Percentiles rank a stretch among this genome's conserved stretches.
Conservation (phyloP, 1,284 basidiomycete species). For the Vanrija sp. region DNA sequence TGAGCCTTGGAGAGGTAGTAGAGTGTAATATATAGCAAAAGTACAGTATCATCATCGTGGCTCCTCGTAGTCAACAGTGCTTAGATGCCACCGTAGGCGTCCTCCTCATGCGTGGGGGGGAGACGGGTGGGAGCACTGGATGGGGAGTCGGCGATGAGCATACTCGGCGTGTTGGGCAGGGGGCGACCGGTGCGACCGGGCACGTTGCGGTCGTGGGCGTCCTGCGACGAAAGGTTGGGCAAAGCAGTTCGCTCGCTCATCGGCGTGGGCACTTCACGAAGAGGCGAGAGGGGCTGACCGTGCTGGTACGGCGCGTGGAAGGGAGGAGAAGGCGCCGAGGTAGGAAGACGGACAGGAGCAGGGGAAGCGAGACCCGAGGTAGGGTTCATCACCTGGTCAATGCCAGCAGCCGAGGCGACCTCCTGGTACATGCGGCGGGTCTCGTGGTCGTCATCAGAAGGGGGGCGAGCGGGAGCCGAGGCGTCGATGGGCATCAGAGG, state of each 20-base stretch:
- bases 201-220: conserved; percentile 2
- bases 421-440: conserved; percentile 36
- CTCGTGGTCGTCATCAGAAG: conserved; percentile 28
- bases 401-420: conserved; percentile 36
- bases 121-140: conserved; percentile 22
- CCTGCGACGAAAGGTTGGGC: too few relatives aligned
- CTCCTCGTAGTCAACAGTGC: not conserved
- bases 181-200: not conserved
- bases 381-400: conserved; percentile 26
- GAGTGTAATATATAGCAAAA: not conserved
- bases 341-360: conserved; percentile 3
- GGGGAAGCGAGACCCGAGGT: not conserved
- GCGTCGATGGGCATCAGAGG: conserved; percentile 23
- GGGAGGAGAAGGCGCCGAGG: conserved; percentile 13
- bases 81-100: conserved; percentile 46
- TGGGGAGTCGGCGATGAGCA: not conserved
- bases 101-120: conserved; percentile 28
- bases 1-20: too few relatives aligned
- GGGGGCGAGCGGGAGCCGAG: conserved; percentile 17
- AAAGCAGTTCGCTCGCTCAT: not conserved
- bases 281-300: conserved; percentile 41
- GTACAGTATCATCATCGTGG: not conserved
- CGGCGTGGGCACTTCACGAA: conserved; percentile 39
- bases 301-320: conserved; percentile 40
- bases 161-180: not conserved